Percentiles rank a stretch among this genome's conserved stretches.
Conservation (phyloP, 371 early-diverging fungal species). For the Dinochytrium kinnereticum region DNA sequence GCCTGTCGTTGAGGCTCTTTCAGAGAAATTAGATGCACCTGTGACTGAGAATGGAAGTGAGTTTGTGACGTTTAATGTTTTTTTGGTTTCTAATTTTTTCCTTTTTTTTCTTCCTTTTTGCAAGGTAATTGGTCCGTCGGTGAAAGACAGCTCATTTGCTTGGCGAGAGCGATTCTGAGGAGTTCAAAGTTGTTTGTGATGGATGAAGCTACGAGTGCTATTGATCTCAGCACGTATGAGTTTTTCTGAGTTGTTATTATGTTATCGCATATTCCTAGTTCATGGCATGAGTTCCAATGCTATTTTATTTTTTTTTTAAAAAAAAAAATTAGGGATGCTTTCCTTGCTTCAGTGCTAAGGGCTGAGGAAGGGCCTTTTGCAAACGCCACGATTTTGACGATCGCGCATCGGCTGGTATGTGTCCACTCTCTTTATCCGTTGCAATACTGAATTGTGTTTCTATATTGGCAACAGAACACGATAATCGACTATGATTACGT, state of each 20-base stretch:
- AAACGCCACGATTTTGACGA: constrained; percentile 63
- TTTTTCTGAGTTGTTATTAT: constrained; percentile 45
- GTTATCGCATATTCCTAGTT: too few relatives aligned
- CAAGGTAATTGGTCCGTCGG: constrained; percentile 11
- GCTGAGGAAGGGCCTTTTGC: constrained; percentile 41
- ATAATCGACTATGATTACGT: constrained; percentile 91
- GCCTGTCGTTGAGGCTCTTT: constrained; percentile 46
- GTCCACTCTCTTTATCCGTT: background rate
- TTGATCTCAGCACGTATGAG: constrained; percentile 55
- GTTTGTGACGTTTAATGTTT: too few relatives aligned
- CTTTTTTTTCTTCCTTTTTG: background rate
- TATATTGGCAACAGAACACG: constrained; percentile 54
- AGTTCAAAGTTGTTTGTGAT: constrained; percentile 38
- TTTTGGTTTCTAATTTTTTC: constrained; percentile 15
- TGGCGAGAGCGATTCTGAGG: constrained; percentile 29
- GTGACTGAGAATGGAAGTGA: constrained; percentile 46
- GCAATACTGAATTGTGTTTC: background rate
- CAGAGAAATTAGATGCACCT: constrained; percentile 40
- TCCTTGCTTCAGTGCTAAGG: background rate
- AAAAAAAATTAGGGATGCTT: background rate
- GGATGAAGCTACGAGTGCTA: constrained; percentile 57
- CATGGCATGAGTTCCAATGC: too few relatives aligned
- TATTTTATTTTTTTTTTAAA: background rate
- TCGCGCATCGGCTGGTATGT: constrained; percentile 64
- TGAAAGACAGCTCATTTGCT: constrained; percentile 65